A percentile compares a stretch with the other conserved stretches of the same genome.
Conservation (phyloP, 352 stramenopile species). For the Stramenopiles sp. region DNA sequence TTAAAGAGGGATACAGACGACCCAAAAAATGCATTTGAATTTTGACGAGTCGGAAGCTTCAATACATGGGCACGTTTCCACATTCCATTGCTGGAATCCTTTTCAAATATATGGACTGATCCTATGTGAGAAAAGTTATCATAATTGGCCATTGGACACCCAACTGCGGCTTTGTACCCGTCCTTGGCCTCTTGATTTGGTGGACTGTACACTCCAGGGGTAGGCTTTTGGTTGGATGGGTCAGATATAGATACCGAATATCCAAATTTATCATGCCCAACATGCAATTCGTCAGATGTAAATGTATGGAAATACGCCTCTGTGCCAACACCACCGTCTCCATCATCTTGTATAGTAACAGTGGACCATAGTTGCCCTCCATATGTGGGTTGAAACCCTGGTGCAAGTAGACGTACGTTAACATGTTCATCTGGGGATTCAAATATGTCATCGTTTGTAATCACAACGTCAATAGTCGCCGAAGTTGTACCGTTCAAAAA, state of each 20-base stretch:
- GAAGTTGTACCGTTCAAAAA: constrained; percentile 12
- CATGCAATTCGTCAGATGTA: constrained; percentile 25
- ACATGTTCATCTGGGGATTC: constrained; percentile 71
- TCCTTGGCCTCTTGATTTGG: background rate
- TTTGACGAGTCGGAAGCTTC: background rate
- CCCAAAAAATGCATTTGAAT: background rate
- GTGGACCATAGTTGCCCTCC: constrained; percentile 55
- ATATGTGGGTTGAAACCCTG: constrained; percentile 68
- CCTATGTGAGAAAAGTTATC: background rate
- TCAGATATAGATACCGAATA: background rate
- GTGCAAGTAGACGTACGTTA: constrained; percentile 61
- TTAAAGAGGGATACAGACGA: background rate
- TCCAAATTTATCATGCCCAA: background rate
- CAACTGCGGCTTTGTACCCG: background rate
- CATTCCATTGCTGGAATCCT: background rate
- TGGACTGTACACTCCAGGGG: background rate
- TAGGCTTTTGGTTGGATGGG: background rate
- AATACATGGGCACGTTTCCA: background rate
- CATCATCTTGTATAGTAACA: constrained; percentile 68
- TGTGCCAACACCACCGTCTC: constrained; percentile 55
- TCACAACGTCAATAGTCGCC: constrained; percentile 49
- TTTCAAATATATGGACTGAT: background rate
- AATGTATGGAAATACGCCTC: constrained; percentile 41
- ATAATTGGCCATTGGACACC: background rate
- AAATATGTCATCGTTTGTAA: constrained; percentile 62